Base-by-base conservation (phyloP, 495 filamentous ascomycete genomes). In the Penicillium pulvis region DNA sequence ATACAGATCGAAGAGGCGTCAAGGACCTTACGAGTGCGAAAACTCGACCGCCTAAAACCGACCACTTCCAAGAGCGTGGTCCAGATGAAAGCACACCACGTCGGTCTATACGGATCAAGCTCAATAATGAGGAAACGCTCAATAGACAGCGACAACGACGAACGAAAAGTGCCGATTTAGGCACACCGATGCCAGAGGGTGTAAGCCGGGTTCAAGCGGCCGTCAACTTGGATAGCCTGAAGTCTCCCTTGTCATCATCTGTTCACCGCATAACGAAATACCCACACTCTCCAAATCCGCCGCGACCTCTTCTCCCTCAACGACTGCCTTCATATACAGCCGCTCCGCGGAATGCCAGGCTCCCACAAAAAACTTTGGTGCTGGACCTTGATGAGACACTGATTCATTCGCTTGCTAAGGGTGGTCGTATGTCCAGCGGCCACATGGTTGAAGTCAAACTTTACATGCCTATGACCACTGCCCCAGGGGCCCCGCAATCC, bases 391-490 rank as follows among this genome's bases (percentile, higher is more conserved):
- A 98, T 71, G 94, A 98, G 68, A 98, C 94, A 0, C 77, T 98
- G 52, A 98, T 98, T 66, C 94, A 98, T 77, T 96, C 92, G 70
- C 88, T 97, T 75, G 91, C 93, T 46, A 97, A 97, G 71, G 94
- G 94, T 28, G 93, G 93, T 36, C 85, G 92, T 42, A 97, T 96
- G 92, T 90, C 88, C 63, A 93, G 90, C 26, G 94, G 94, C 23
- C 95, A 98, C 74, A 98, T 98, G 94, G 93, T 98, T 33, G 94
- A 98, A 76, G 94, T 98, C 62, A 94, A 93, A 66, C 82, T 98
- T 49, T 85, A 87, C 64, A 77, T 83, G 53, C 77, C 83, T 14
- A 75, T 84, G 62, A 83, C 83, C 19, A 81, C 84, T 35, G 79
- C 85, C 30, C 83, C 83, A 31, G 86, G 87, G 42, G 87, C 82